Conservation (phyloP, 768 basidiomycete species). For the Exsudoporus frostii region DNA sequence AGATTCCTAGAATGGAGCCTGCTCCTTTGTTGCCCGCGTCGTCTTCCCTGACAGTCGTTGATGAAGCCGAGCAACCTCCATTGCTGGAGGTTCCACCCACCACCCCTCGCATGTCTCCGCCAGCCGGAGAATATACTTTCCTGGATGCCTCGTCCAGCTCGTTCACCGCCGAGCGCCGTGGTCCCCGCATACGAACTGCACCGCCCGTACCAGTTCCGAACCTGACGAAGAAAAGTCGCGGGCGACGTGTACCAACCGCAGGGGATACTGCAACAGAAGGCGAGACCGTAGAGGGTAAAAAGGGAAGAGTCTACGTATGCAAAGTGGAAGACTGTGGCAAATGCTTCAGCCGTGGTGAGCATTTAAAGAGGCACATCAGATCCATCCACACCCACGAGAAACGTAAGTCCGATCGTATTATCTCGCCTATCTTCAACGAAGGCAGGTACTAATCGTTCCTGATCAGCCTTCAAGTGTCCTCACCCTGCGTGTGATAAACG, state of each 20-base stretch:
- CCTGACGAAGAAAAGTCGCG: slow-evolving; percentile 77
- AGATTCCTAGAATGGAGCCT: slow-evolving; percentile 30
- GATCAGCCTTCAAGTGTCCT: slow-evolving; percentile 70
- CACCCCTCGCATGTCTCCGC: slow-evolving; percentile 23
- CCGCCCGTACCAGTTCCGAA: slow-evolving; percentile 73
- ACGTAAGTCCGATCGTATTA: slow-evolving; percentile 48
- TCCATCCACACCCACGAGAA: slow-evolving; percentile 76
- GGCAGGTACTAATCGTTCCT: slow-evolving; percentile 22
- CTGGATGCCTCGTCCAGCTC: slow-evolving; percentile 36
- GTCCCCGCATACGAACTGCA: slow-evolving; percentile 50
- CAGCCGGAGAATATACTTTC: slow-evolving; percentile 34
- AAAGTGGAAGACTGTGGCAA: slow-evolving; percentile 69
- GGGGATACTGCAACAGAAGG: slow-evolving; percentile 23
- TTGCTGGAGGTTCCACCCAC: slow-evolving; percentile 4
- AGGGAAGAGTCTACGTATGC: slow-evolving; percentile 50
- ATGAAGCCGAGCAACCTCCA: slow-evolving; percentile 17
- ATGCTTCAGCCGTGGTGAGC: slow-evolving; percentile 70
- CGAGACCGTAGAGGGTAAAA: slow-evolving; percentile 30
- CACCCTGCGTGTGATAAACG: slow-evolving; percentile 63
- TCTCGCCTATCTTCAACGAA: slow-evolving; percentile 12
- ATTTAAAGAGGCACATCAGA: slow-evolving; percentile 72
- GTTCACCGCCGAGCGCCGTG: slow-evolving; percentile 39
- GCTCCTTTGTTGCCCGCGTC: slow-evolving; percentile 22
- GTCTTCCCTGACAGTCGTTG: slow-evolving; percentile 30
- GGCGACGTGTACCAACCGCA: slow-evolving; percentile 67